Evolutionary conservation across 2,329 filamentous ascomycete genomes (phyloP).

Genomic region (Venturia pyrina): DNA sequence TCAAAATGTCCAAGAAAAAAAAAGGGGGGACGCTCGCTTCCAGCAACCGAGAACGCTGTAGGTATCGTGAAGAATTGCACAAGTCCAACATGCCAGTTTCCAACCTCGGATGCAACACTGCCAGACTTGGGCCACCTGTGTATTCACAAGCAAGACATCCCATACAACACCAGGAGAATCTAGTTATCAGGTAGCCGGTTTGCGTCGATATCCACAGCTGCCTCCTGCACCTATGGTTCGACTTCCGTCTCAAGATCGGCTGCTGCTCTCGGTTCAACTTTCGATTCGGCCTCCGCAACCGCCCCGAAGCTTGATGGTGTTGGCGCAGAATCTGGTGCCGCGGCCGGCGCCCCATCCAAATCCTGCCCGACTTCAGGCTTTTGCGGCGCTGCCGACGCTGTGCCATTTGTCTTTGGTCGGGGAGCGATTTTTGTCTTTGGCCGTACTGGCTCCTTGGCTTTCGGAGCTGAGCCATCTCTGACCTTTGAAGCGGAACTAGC

Average conservation of each 20-base stretch:
- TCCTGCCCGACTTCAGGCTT: background rate
- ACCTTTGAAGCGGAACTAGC: conserved; percentile 58
- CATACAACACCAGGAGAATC: background rate
- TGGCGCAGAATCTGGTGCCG: background rate
- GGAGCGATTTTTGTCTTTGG: background rate
- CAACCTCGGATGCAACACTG: background rate
- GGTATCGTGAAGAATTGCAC: background rate
- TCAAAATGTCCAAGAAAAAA: background rate
- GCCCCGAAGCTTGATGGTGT: background rate
- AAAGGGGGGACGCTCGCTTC: background rate
- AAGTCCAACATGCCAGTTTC: background rate
- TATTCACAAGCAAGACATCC: background rate
- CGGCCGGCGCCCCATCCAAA: background rate
- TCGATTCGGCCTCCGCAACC: background rate
- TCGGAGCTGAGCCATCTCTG: conserved; percentile 32
- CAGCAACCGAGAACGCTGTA: background rate
- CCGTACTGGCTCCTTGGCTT: background rate
- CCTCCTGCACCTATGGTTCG: no score
- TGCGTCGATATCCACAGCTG: background rate
- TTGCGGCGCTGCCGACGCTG: background rate
- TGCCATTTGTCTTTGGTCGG: background rate
- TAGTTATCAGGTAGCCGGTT: background rate
- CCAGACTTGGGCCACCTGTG: background rate
- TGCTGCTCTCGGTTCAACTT: background rate
- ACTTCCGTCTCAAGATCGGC: background rate